Percentiles rank a stretch among this genome's conserved stretches.
Conservation (phyloP, 306 rosid genomes). For the Cicer yamashitae region DNA sequence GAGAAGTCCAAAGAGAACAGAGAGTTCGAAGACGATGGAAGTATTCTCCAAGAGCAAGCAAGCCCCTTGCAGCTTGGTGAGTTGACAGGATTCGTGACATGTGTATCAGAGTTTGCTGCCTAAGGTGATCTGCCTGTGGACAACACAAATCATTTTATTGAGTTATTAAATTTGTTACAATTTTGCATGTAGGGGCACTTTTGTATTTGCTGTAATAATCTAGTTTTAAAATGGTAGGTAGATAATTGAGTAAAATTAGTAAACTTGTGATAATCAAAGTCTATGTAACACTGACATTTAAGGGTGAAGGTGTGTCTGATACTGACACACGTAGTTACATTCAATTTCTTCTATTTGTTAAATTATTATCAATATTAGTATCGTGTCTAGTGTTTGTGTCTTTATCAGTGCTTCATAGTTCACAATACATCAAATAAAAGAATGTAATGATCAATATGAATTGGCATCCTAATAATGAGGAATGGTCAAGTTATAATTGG, state of each 20-base stretch:
- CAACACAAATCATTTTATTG: slow-evolving; percentile 35
- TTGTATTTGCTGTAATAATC: background rate
- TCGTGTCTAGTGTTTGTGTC: too few relatives aligned
- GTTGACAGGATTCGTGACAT: slow-evolving; percentile 66
- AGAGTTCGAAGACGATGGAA: slow-evolving; percentile 77
- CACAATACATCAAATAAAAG: background rate
- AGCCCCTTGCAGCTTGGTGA: slow-evolving; percentile 70
- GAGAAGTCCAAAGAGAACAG: slow-evolving; percentile 77
- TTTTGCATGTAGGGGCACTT: background rate
- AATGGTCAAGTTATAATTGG: background rate
- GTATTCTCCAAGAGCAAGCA: slow-evolving; percentile 81
- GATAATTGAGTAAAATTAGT: too few relatives aligned
- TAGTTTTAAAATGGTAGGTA: too few relatives aligned
- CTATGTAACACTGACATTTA: too few relatives aligned
- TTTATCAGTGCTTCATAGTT: too few relatives aligned
- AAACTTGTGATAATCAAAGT: too few relatives aligned
- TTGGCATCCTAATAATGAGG: background rate
- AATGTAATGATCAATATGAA: slow-evolving; percentile 4
- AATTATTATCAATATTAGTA: too few relatives aligned
- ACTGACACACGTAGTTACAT: too few relatives aligned
- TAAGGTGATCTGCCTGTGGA: slow-evolving; percentile 84
- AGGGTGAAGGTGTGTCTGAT: too few relatives aligned
- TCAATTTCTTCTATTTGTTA: too few relatives aligned
- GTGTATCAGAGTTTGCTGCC: slow-evolving; percentile 72
- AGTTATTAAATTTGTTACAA: slow-evolving; percentile 5